phyloP scores from a whole-genome alignment of 2,329 filamentous ascomycete species.

The Fusarium mangiferae region DNA sequence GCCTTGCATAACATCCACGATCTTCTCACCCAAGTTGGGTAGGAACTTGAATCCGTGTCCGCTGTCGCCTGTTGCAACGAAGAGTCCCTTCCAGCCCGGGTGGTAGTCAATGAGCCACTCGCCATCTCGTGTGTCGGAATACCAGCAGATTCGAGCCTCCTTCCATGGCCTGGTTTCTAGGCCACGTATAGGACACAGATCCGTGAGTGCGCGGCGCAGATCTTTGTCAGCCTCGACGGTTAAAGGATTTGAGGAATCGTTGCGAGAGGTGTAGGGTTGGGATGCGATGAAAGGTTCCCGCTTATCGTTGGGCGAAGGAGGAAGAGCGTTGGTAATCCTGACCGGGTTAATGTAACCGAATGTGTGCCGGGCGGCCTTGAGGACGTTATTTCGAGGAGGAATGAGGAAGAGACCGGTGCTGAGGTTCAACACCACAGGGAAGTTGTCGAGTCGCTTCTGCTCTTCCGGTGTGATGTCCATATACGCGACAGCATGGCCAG shows the following conservation, averaged over 20 bases:
- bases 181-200: constrained; percentile 67
- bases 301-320: constrained; percentile 42
- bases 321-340: constrained; percentile 49
- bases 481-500: constrained; percentile 84
- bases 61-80: constrained; percentile 71
- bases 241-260: constrained; percentile 58
- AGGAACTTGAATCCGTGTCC: constrained; percentile 77
- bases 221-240: constrained; percentile 70
- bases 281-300: constrained; percentile 49
- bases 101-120: constrained; percentile 79
- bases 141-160: constrained; percentile 77
- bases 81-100: constrained; percentile 67
- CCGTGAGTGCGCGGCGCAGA: constrained; percentile 68
- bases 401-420: constrained; percentile 79
- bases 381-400: constrained; percentile 68
- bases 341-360: constrained; percentile 73
- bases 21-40: constrained; percentile 71
- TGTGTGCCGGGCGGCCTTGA: constrained; percentile 77
- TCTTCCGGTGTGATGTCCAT: constrained; percentile 78
- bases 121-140: constrained; percentile 76
- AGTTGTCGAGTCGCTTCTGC: constrained; percentile 69
- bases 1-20: constrained; percentile 65
- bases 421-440: constrained; percentile 80
- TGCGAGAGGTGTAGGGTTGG: constrained; percentile 49
- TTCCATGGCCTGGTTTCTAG: constrained; percentile 70